Percentiles rank a stretch among this genome's conserved stretches.
These are phyloP conservation scores for Ochromonas danica DNA, from an alignment of 108 stramenopile species.

Conservation along the genomic window DNA sequence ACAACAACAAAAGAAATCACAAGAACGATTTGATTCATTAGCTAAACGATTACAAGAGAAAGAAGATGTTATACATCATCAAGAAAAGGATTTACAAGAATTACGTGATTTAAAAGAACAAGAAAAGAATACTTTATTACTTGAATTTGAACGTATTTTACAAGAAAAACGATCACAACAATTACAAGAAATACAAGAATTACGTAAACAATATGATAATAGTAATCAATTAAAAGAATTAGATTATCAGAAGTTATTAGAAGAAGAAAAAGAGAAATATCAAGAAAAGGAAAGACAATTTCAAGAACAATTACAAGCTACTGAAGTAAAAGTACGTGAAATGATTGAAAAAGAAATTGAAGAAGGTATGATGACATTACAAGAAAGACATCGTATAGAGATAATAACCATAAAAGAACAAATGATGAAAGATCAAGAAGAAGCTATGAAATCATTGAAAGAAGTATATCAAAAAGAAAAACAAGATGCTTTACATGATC, in stretches of 20 bases:
- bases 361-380: not conserved
- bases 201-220: not conserved
- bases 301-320: not conserved
- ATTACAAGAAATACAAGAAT: not conserved
- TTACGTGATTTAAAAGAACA: not conserved
- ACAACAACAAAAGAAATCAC: not conserved
- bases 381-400: not conserved
- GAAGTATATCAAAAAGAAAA: not conserved
- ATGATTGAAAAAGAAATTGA: not conserved
- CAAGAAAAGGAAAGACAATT: not conserved
- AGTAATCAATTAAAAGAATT: not conserved
- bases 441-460: no score
- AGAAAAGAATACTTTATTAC: not conserved
- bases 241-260: not conserved
- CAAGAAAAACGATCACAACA: not conserved
- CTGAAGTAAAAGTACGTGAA: not conserved
- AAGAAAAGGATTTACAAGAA: not conserved
- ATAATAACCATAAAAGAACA: no score
- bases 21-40: not conserved
- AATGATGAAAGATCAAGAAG: no score
- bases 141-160: not conserved
- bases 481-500: no score
- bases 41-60: not conserved
- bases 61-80: not conserved
- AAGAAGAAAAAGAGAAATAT: not conserved